Base-by-base conservation (phyloP, 1,139 yeast genomes). In the Kodamaea derodonti region DNA sequence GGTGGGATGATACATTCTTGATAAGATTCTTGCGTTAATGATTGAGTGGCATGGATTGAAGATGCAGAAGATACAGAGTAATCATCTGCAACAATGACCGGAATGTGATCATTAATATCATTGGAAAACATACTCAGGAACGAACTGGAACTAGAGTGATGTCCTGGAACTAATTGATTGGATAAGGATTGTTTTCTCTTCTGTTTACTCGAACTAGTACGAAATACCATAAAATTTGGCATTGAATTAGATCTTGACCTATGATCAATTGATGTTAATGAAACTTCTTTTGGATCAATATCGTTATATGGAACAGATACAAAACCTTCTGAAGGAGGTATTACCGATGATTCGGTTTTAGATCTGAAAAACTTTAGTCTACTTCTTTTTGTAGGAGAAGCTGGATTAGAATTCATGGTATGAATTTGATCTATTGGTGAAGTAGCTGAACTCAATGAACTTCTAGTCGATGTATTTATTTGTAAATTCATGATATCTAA, bases 1-100 rank as follows among this genome's bases (percentile, higher is more conserved):
- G 40, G 35, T 14, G 40, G 40, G 3, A 37, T 37, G 12, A 37
- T 33, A 29, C 31, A 37, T 18, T 37, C 40, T 15, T 36, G 37
- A 29, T 26, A 30, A n/a, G 32, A 28, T 13, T 25, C 30, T 9
- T 12, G 32, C 13, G 15, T 15, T n/a, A 24, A 14, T 10, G 12
- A 14, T 12, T 16, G 27, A 14, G 15, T 12, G 22, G 16, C 18
- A 20, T 14, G 8, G 3, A 29, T 14, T n/a, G 31, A 29, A 13
- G 31, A 29, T 4, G 32, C 28, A 3, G 32, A 14, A n/a, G 32
- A 30, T 11, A 17, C 23, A 3, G 32, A 23, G 11, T 11, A 4
- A 5, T 23, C 33, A n/a, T 34, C 37, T 11, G 28, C 17, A 13
- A 25, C 28, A 25, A 11, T 25, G 28, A 9, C 28, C 12, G 5